Conservation (phyloP, 78 protist species). For the Parvularia atlantis region DNA sequence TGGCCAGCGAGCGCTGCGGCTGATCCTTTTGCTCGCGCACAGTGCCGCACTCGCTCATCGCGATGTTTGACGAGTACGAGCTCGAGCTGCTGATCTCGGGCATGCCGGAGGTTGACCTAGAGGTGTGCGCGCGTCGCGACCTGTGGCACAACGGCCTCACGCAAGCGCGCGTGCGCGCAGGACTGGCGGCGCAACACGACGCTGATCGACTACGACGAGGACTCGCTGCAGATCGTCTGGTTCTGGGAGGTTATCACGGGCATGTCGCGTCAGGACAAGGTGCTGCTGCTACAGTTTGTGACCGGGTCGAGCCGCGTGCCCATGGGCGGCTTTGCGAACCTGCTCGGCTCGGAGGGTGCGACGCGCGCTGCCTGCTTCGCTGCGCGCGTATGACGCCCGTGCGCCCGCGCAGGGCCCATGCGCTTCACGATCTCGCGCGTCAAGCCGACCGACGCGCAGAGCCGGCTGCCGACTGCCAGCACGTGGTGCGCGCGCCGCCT, state of each 20-base stretch:
- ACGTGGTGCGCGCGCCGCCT: not conserved
- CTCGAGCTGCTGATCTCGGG: conserved; percentile 77
- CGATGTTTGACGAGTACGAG: conserved; percentile 74
- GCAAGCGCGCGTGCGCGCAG: too few relatives aligned
- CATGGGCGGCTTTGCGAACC: conserved; percentile 50
- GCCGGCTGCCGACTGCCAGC: conserved; percentile 23
- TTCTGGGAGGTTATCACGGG: conserved; percentile 59
- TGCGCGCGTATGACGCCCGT: too few relatives aligned
- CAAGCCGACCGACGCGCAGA: not conserved
- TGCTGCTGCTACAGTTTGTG: conserved; percentile 69
- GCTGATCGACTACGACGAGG: conserved; percentile 16
- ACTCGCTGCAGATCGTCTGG: conserved; percentile 41
- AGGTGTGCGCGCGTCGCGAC: conserved; percentile 40
- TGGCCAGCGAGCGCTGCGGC: too few relatives aligned
- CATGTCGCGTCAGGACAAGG: conserved; percentile 35
- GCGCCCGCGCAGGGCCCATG: too few relatives aligned
- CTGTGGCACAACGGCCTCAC: too few relatives aligned
- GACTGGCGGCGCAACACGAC: too few relatives aligned
- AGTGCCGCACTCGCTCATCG: conserved; percentile 51
- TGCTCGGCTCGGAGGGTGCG: conserved; percentile 6
- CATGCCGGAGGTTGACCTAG: conserved; percentile 73
- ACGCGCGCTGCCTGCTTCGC: too few relatives aligned
- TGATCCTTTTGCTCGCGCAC: too few relatives aligned
- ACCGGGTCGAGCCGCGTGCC: conserved; percentile 69
- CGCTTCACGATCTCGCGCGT: too few relatives aligned